phyloP scores from a whole-genome alignment of 2,329 filamentous ascomycete species.

The Shiraia sp. region DNA sequence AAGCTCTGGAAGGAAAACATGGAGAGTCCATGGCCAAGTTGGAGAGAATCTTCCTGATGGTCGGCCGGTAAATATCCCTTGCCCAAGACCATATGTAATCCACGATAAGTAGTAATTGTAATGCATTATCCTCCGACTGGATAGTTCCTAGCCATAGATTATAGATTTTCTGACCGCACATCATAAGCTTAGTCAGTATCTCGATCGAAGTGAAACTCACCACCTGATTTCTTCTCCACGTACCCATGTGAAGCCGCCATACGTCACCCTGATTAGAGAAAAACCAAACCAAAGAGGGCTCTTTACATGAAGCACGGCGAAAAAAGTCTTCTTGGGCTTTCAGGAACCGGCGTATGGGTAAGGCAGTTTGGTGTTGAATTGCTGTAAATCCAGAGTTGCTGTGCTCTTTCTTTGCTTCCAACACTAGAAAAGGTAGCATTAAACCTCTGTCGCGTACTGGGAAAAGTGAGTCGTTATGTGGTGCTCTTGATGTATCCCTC shows the following conservation, averaged over 20 bases:
- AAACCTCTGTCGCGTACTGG: constrained; percentile 5
- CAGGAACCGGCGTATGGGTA: constrained; percentile 16
- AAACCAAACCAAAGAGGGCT: constrained; percentile 21
- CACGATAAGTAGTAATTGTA: constrained; percentile 20
- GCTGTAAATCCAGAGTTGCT: constrained; percentile 11
- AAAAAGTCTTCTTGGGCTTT: constrained; percentile 11
- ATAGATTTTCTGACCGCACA: constrained; percentile 12
- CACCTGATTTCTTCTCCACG: constrained; percentile 3
- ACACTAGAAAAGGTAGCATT: constrained; percentile 18
- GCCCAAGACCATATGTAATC: constrained; percentile 25
- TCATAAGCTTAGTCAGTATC: background rate
- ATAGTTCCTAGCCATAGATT: constrained; percentile 25
- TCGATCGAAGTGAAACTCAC: constrained; percentile 2
- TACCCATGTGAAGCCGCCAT: constrained; percentile 18
- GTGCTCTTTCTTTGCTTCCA: constrained; percentile 20
- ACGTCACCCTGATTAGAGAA: constrained; percentile 19
- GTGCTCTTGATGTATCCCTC: background rate
- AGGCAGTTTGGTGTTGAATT: constrained; percentile 18
- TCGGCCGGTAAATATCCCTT: constrained; percentile 16
- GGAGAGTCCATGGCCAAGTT: background rate
- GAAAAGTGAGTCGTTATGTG: background rate
- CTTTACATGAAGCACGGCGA: background rate
- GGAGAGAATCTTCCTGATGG: constrained; percentile 3
- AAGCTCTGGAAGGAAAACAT: constrained; percentile 2
- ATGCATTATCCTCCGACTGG: constrained; percentile 15